A percentile compares a stretch with the other conserved stretches of the same genome.
phyloP scores from a whole-genome alignment of 2,329 filamentous ascomycete genomes.

The Fusarium chaquense region DNA sequence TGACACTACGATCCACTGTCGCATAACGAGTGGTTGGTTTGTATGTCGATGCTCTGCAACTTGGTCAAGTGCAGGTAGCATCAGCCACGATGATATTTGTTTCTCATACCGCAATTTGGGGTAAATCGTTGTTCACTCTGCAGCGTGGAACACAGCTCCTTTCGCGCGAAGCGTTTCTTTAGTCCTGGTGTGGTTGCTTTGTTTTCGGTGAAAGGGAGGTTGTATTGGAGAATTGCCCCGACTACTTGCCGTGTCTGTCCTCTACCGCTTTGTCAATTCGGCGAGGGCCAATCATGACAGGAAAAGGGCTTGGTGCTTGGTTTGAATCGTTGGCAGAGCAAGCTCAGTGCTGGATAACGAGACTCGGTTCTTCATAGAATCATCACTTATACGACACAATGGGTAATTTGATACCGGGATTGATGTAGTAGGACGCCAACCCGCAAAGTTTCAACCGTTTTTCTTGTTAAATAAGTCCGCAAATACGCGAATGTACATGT shows the following conservation, averaged over 20 bases:
- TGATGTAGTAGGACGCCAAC: constrained; percentile 7
- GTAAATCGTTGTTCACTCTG: constrained; percentile 9
- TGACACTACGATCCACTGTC: constrained; percentile 22
- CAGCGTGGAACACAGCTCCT: constrained; percentile 33
- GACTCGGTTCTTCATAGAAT: constrained; percentile 2
- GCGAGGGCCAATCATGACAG: constrained; percentile 13
- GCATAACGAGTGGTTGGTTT: constrained; percentile 4
- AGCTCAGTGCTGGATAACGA: constrained; percentile 44
- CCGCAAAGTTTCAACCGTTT: neutral
- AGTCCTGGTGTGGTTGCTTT: constrained; percentile 33
- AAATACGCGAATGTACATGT: constrained; percentile 10
- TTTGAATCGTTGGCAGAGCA: constrained; percentile 16
- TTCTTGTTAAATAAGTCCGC: neutral
- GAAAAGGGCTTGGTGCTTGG: constrained; percentile 17
- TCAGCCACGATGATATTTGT: constrained; percentile 6
- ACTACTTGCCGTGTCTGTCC: constrained; percentile 12
- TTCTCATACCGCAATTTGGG: constrained; percentile 33
- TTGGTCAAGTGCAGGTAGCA: neutral
- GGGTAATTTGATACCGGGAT: neutral
- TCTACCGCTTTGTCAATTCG: constrained; percentile 9
- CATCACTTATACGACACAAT: neutral
- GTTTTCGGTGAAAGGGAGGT: constrained; percentile 46
- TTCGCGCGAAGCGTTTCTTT: constrained; percentile 45
- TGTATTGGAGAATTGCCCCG: constrained; percentile 29
- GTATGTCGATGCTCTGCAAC: neutral